Conservation (phyloP, 148 eudicot genomes). For the Polygonum aviculare region DNA sequence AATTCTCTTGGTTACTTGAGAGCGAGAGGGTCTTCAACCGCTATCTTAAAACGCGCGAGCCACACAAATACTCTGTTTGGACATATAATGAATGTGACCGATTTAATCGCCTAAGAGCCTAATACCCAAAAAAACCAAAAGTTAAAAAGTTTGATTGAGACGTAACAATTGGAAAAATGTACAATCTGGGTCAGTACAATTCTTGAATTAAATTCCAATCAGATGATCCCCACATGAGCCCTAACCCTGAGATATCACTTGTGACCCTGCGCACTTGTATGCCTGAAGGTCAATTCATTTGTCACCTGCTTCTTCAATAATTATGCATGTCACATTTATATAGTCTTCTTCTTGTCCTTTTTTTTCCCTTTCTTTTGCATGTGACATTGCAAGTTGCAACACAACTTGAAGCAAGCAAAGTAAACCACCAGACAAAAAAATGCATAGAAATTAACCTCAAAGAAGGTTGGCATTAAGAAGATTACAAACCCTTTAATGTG, state of each 20-base stretch:
- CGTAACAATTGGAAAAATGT: background rate
- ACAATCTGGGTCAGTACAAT: background rate
- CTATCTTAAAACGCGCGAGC: no score
- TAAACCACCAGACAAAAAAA: background rate
- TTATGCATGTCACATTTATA: background rate
- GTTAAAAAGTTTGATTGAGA: background rate
- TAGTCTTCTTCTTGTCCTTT: background rate
- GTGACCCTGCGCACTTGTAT: background rate
- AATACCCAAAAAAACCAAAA: no score
- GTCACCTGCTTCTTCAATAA: background rate
- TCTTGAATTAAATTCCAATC: background rate
- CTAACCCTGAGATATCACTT: background rate
- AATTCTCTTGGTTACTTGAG: no score
- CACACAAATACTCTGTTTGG: no score
- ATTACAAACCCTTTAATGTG: background rate
- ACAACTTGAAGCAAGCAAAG: background rate
- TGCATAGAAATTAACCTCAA: background rate
- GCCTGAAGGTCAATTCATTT: background rate
- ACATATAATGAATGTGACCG: no score
- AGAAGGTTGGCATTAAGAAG: background rate
- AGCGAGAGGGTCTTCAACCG: no score
- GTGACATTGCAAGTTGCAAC: slow-evolving; percentile 6
- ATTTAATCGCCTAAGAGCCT: no score
- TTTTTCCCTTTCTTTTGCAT: background rate
- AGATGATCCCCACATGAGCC: slow-evolving; percentile 6